phyloP scores from a whole-genome alignment of 352 stramenopile genomes.

The Phytophthora citricola region DNA sequence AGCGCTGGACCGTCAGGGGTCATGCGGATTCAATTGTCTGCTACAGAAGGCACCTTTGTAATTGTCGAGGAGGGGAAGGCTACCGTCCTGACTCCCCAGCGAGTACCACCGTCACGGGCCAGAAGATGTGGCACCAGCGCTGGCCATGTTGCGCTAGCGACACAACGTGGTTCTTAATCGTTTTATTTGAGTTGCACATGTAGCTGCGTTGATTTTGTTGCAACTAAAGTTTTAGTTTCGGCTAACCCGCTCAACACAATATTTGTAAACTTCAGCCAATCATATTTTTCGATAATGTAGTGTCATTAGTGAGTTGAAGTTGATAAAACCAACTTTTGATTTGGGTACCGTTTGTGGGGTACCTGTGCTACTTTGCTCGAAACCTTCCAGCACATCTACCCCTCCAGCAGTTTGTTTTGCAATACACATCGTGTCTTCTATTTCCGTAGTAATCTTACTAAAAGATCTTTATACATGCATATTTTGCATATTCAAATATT shows the following conservation, averaged over 20 bases:
- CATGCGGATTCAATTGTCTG: slow-evolving; percentile 31
- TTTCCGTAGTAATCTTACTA: too few species aligned
- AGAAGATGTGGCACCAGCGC: slow-evolving; percentile 13
- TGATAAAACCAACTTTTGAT: neutral
- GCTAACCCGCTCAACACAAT: too few species aligned
- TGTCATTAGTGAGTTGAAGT: neutral
- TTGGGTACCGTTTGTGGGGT: slow-evolving; percentile 19
- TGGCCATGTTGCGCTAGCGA: slow-evolving; percentile 25
- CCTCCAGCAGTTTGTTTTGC: too few species aligned
- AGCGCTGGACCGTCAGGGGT: slow-evolving; percentile 21
- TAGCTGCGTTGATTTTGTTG: neutral
- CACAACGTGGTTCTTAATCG: neutral
- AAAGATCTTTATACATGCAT: too few species aligned
- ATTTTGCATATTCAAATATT: too few species aligned
- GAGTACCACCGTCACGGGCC: slow-evolving; percentile 1
- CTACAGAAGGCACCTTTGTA: slow-evolving; percentile 8
- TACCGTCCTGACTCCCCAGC: slow-evolving; percentile 27
- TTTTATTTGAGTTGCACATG: neutral
- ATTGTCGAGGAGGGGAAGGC: slow-evolving; percentile 32
- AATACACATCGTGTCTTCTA: too few species aligned
- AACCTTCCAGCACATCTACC: neutral
- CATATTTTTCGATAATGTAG: too few species aligned
- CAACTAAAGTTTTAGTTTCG: too few species aligned
- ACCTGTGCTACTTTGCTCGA: slow-evolving; percentile 1
- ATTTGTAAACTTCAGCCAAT: too few species aligned